Evolutionary conservation across 495 filamentous ascomycete species (phyloP), one percentile per base, ranked within the genome.

Genomic region (Aspergillus sclerotioniger): DNA sequence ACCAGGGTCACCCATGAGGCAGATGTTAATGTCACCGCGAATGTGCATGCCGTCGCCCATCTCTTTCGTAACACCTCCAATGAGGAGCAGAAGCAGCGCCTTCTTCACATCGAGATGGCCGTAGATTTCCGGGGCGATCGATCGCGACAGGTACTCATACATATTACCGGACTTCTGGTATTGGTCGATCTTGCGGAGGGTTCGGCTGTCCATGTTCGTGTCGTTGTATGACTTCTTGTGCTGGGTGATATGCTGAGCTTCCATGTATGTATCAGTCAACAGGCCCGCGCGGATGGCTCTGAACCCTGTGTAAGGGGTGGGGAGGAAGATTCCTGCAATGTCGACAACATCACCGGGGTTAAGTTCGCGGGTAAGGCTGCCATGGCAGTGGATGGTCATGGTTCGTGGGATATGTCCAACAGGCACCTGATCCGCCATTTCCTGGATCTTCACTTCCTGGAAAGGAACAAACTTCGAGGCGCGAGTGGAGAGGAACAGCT

Each of bases 31-130:
- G 65, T 98, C 94, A 61, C 94, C 95, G 78, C 94, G 89, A 74
- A 98, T 98, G 57, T 87, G 82, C 95, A 98, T 97, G 44, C 94
- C 94, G 62, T 98, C 94, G 48, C 93, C 92, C 84, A 98, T 95
- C 62, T 91, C 86, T 75, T 98, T 98, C 13, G 88, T 96, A 9
- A 96, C 95, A 74, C 94, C 94, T 41, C 94, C 94, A 52, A 98
- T 96, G 44, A 98, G 82, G 16, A 98, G 87, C 10, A 98, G 81
- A 5, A 98, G 84, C 16, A 98, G 83, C 6, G 93, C 95, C 72
- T 98, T 98, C 80, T 98, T 98, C 52, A 98, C 94, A 71, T 98
- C 94, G 8, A 92, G 79, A 66, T 98, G 94, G 51, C 94, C 94
- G 70, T 85, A 98, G 53, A 98, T 98, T 72, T 98, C 94, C 13